phyloP scores from a whole-genome alignment of 2,329 filamentous ascomycete genomes.

The Aspergillus hiratsukae region DNA sequence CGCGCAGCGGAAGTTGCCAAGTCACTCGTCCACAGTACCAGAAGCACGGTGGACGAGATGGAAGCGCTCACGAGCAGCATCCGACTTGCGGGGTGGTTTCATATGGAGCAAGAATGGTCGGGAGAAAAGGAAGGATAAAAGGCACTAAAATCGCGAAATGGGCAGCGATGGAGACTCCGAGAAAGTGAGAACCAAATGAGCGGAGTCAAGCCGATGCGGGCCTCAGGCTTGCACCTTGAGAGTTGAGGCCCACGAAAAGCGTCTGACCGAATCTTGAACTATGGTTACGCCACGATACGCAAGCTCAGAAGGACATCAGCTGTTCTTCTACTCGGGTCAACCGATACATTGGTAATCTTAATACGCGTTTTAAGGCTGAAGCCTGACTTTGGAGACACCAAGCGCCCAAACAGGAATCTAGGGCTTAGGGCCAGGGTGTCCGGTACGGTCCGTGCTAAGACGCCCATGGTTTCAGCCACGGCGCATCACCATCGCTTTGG shows the following conservation, averaged over 20 bases:
- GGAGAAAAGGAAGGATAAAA: conserved; percentile 8
- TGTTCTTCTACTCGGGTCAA: background rate
- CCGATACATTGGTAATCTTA: background rate
- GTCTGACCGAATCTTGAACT: background rate
- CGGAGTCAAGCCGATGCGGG: background rate
- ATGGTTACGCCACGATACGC: background rate
- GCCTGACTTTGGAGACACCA: background rate
- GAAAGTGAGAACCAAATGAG: background rate
- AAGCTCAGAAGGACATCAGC: background rate
- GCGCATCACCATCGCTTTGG: conserved; percentile 13
- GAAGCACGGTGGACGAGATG: conserved; percentile 29
- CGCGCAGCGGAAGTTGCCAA: conserved; percentile 12
- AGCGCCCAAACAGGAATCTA: conserved; percentile 9
- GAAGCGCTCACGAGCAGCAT: conserved; percentile 27
- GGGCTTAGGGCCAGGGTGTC: conserved; percentile 21
- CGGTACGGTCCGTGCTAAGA: conserved; percentile 5
- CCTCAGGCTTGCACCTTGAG: background rate
- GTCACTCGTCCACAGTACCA: conserved; percentile 30
- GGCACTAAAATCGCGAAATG: background rate
- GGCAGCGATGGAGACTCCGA: background rate
- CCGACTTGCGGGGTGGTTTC: conserved; percentile 17
- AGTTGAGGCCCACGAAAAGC: background rate
- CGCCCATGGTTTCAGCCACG: conserved; percentile 15
- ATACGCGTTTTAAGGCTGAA: background rate
- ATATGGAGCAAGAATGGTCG: background rate